These are phyloP conservation scores for Periconia macrospinosa DNA, from an alignment of 2,329 filamentous ascomycete species.

Conservation along the genomic window DNA sequence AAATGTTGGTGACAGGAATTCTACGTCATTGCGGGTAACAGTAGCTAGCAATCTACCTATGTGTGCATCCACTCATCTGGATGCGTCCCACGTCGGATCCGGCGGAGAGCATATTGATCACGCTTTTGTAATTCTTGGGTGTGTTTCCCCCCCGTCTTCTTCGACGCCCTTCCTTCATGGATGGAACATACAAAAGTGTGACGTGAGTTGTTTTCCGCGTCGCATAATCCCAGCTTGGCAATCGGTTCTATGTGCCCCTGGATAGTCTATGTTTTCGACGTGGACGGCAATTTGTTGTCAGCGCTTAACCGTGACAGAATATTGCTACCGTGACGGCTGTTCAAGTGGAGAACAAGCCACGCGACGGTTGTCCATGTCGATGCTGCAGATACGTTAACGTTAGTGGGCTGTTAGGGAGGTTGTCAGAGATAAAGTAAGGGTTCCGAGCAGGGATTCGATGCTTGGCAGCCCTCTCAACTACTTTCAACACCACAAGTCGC, in stretches of 20 bases:
- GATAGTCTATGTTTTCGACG: not conserved
- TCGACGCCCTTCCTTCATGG: too few relatives aligned
- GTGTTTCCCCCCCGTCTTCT: too few relatives aligned
- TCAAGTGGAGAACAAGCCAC: not conserved
- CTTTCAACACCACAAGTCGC: not conserved
- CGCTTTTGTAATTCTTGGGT: too few relatives aligned
- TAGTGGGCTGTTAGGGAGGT: not conserved
- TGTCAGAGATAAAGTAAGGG: slow-evolving; percentile 3
- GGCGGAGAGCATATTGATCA: too few relatives aligned
- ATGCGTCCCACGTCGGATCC: not conserved
- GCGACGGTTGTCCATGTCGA: too few relatives aligned
- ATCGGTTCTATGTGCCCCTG: too few relatives aligned
- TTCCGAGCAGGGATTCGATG: not conserved
- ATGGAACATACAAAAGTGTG: too few relatives aligned
- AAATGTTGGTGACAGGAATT: slow-evolving; percentile 22
- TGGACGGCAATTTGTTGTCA: not conserved
- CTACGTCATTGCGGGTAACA: slow-evolving; percentile 36
- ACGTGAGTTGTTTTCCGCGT: too few relatives aligned
- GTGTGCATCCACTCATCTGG: not conserved
- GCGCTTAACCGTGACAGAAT: not conserved
- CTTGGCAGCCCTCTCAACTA: slow-evolving; percentile 7
- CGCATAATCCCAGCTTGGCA: too few relatives aligned
- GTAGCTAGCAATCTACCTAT: not conserved
- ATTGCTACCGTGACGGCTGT: not conserved
- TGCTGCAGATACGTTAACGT: too few relatives aligned